Percentiles rank a stretch among this genome's conserved stretches.
phyloP scores from a whole-genome alignment of 192 early-diverging fungal species.

The Coemansia sp. region DNA sequence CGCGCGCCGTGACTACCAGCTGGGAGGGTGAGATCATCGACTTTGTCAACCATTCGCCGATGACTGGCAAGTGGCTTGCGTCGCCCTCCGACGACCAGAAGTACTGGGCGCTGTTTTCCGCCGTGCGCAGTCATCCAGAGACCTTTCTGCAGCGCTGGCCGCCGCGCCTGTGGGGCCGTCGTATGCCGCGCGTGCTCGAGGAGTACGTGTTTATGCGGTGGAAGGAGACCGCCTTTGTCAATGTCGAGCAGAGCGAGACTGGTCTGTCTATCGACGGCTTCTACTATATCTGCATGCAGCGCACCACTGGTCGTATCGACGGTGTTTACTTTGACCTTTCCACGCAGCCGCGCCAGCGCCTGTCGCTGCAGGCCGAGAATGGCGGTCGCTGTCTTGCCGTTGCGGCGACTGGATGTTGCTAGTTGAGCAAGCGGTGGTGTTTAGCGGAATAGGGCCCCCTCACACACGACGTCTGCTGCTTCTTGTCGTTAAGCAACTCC shows the following conservation, averaged over 20 bases:
- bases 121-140: conserved; percentile 19
- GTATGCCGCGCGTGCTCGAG: conserved; percentile 55
- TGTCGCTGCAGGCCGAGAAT: conserved; percentile 28
- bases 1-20: conserved; percentile 55
- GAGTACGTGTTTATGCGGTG: conserved; percentile 74
- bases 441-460: not conserved
- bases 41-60: conserved; percentile 59
- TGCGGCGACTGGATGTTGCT: conserved; percentile 29
- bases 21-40: conserved; percentile 73
- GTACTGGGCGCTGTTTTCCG: conserved; percentile 45
- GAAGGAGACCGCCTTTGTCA: conserved; percentile 67
- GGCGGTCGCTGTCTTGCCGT: conserved; percentile 26
- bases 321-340: conserved; percentile 54
- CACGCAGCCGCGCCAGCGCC: conserved; percentile 40
- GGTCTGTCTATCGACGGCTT: conserved; percentile 68
- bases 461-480: not conserved
- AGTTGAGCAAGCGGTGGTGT: not conserved
- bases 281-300: conserved; percentile 68
- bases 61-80: conserved; percentile 64
- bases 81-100: conserved; percentile 23
- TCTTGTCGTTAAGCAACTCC: not conserved
- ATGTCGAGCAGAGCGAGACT: conserved; percentile 53
- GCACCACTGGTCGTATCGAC: conserved; percentile 59
- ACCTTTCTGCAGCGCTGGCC: conserved; percentile 46
- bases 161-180: conserved; percentile 29